A percentile compares a stretch with the other conserved stretches of the same genome.
phyloP scores from a whole-genome alignment of 148 eudicot species.

The Chenopodium berlandieri region DNA sequence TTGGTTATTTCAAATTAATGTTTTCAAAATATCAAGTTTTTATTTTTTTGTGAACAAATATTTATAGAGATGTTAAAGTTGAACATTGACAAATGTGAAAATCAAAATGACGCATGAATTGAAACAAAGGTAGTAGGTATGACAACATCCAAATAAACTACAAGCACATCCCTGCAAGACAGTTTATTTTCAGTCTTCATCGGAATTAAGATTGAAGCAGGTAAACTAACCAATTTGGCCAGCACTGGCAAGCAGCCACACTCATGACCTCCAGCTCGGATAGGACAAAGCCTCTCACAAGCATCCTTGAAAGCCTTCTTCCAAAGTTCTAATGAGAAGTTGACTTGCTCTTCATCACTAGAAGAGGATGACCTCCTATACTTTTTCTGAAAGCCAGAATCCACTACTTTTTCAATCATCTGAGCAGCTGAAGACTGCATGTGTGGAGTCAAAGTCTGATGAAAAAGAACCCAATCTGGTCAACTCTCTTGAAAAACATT shows the following conservation, averaged over 20 bases:
- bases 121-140: no score
- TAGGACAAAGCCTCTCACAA: slow-evolving; percentile 77
- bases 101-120: no score
- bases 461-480: slow-evolving; percentile 1
- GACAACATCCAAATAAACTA: no score
- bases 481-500: not conserved
- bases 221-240: slow-evolving; percentile 56
- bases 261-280: slow-evolving; percentile 75
- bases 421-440: slow-evolving; percentile 92
- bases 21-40: no score
- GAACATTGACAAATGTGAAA: no score
- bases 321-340: slow-evolving; percentile 79
- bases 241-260: slow-evolving; percentile 81
- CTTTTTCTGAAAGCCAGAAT: slow-evolving; percentile 35
- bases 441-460: slow-evolving; percentile 82
- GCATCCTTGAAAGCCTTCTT: slow-evolving; percentile 90
- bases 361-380: slow-evolving; percentile 54
- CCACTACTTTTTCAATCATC: slow-evolving; percentile 42
- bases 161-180: not conserved
- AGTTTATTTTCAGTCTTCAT: not conserved
- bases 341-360: slow-evolving; percentile 54
- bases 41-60: no score
- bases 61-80: no score
- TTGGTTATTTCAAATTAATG: no score
- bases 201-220: not conserved